Evolutionary conservation across 768 basidiomycete species (phyloP), one percentile per base, ranked within the genome.

Genomic region (Pulveroboletus frians): DNA sequence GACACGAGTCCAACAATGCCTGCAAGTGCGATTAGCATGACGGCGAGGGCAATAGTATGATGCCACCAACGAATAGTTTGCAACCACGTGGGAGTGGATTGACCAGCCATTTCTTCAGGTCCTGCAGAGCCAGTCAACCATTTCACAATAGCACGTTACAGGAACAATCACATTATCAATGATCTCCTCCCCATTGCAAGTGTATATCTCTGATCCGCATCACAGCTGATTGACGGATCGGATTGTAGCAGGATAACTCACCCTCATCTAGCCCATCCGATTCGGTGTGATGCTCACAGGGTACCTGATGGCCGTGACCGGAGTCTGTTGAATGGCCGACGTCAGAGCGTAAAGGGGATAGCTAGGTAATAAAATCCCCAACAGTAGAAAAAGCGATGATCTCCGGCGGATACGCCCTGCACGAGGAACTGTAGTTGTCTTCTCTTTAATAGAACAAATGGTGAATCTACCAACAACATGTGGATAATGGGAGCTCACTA

Each of bases 311-410:
- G 0, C 73, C 74, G 54, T 82, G 80, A 0, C 80, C 80, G 0
- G 79, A 73, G 55, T 76, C 75, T 76, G 49, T 45, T 23, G n/a
- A 32, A 26, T n/a, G 5, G 17, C 13, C 3, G 20, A 23, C 27
- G 14, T 57, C 26, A 50, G 45, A 26, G 37, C n/a, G 15, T 5
- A 2, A 18, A 30, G 15, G 20, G 7, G 17, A 15, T 15, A 5
- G 3, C 5, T 7, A 18, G 1, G 13, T 5, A 23, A 26, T 2
- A 36, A 21, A 1, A 11, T 14, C 4, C 17, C 74, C 49, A 46
- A 82, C 80, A 83, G 38, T 80, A 79, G 49, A 83, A 80, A 51
- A 81, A 77, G 54, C 80, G 76, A 2, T 61, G 72, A 51, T 82
- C 81, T 0, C 76, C 76, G 3, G 73, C 52, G 15, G 68, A 61